Evolutionary conservation across 768 basidiomycete species (phyloP), one percentile per base, ranked within the genome.

Genomic region (Serendipita sp.): DNA sequence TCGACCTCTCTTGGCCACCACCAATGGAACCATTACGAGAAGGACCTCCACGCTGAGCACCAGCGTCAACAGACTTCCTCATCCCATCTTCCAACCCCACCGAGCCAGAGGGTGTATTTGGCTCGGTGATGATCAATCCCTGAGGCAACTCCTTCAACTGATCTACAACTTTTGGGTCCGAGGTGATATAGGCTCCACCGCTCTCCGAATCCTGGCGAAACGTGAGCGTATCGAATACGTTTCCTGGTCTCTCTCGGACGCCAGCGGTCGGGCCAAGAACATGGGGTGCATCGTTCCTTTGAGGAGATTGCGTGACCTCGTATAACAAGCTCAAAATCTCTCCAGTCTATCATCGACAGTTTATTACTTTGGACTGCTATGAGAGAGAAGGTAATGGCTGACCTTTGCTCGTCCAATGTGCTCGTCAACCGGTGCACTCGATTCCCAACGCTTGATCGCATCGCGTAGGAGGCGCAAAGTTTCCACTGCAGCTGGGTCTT

Each of bases 261-360:
- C 83, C 85, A 34, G 86, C 85, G 1, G 89, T 87, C 2, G 93
- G 91, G 71, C 92, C 93, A 65, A 91, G 78, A 15, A 81, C 77
- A 7, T 65, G 63, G 76, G 77, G 66, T 77, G 70, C 58, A 72
- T 77, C 56, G 71, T 75, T 74, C 16, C 73, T 79, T n/a, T 75
- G 74, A 3, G 79, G 76, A n/a, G 86, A 86, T 72, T 89, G 87
- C n/a, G 94, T 95, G 11, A 93, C 91, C 75, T 94, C 91, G 73
- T 91, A 94, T 41, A 96, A 78, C 30, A 97, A 78, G 3, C 88
- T 80, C 69, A 96, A 95, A 65, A 95, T 94, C 75, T 97, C 93
- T 52, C 90, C 84, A 0, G 90, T 91, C 89, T 93, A 73, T 69
- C 45, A 10, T 41, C 41, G 41, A 41, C 41, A 41, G 41, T 60